A percentile compares a stretch with the other conserved stretches of the same genome.
Evolutionary conservation across 106 monocot species (phyloP).

Genomic region (Iris macrosiphon): DNA sequence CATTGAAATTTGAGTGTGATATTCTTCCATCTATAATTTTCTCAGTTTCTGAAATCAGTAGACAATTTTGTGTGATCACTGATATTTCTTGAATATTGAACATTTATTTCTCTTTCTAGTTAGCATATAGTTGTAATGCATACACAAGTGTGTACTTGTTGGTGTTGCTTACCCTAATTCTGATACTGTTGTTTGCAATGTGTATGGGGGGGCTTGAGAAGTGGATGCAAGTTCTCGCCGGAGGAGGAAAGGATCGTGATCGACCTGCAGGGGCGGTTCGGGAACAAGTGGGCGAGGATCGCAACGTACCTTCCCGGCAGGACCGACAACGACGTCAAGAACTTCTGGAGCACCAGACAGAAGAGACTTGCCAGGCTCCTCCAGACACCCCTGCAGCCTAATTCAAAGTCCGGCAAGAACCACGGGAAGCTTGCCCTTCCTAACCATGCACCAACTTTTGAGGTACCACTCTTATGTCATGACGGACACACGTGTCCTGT

Average conservation of each 20-base stretch:
- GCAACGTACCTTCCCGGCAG: constrained; percentile 60
- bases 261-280: constrained; percentile 53
- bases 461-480: constrained; percentile 6
- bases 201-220: too few species aligned
- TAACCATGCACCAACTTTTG: not conserved
- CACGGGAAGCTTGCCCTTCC: constrained; percentile 5
- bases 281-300: constrained; percentile 89
- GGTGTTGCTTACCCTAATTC: too few species aligned
- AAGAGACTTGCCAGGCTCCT: constrained; percentile 68
- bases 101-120: too few species aligned
- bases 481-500: too few species aligned
- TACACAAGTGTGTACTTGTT: too few species aligned
- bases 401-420: constrained; percentile 14
- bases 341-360: constrained; percentile 91
- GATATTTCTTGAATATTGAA: too few species aligned
- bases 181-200: too few species aligned
- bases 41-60: too few species aligned
- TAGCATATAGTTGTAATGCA: too few species aligned
- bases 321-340: constrained; percentile 93
- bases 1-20: too few species aligned
- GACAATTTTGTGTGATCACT: too few species aligned
- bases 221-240: constrained; percentile 70
- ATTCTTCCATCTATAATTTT: too few species aligned
- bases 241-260: constrained; percentile 76
- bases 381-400: constrained; percentile 7